Conservation (phyloP, 225 moss, liverwort and hornwort genomes). For the Marchantia polymorpha region DNA sequence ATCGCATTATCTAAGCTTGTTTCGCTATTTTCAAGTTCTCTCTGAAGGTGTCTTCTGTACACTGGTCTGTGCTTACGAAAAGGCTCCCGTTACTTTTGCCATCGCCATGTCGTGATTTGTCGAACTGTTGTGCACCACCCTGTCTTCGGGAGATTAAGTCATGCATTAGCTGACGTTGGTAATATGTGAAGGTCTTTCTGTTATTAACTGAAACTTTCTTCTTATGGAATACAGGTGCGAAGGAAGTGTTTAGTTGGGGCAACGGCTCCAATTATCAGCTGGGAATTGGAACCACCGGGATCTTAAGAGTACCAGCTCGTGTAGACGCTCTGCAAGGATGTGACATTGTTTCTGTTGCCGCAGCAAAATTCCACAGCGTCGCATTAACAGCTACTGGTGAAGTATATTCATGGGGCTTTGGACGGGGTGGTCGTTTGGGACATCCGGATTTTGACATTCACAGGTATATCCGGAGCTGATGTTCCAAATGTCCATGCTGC, state of each 20-base stretch:
- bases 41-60: neutral
- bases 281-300: conserved; percentile 84
- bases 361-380: conserved; percentile 94
- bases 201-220: no score
- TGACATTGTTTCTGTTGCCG: conserved; percentile 67
- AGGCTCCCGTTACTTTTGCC: no score
- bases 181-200: no score
- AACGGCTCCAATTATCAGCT: conserved; percentile 98
- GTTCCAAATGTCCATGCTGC: neutral
- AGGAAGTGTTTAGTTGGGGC: conserved; percentile 98
- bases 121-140: no score
- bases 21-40: neutral
- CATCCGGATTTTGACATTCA: conserved; percentile 99
- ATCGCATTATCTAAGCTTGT: neutral
- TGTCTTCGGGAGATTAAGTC: no score
- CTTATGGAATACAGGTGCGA: conserved; percentile 47
- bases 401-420: conserved; percentile 97
- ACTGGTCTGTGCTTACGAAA: neutral
- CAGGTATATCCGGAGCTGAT: conserved; percentile 41
- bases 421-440: conserved; percentile 94
- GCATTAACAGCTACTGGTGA: conserved; percentile 81
- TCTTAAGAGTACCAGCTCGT: conserved; percentile 78
- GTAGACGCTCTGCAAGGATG: conserved; percentile 80
- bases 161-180: no score
- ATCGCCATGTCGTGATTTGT: no score